Percentiles rank a stretch among this genome's conserved stretches.
Conservation (phyloP, 345 rosid genomes). For the Trapa incisa region DNA sequence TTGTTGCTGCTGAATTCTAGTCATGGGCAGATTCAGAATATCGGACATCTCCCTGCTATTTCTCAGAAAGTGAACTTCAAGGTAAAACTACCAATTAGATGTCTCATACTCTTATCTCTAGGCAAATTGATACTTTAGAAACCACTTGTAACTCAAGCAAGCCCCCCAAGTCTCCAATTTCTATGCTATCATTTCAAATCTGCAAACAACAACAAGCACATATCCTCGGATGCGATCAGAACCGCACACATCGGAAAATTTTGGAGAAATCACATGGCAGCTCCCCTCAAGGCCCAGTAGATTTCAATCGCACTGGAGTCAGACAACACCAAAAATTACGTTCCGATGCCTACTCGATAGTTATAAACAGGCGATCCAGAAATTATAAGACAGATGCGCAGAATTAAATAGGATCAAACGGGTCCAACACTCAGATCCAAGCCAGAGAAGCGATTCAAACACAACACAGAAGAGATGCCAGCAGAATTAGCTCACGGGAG, state of each 20-base stretch:
- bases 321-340: not conserved
- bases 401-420: not conserved
- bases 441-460: slow-evolving; percentile 1
- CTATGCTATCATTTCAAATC: not conserved
- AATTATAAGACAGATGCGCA: not conserved
- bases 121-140: not conserved
- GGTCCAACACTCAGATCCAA: not conserved
- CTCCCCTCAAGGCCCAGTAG: not conserved
- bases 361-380: not conserved
- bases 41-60: not conserved
- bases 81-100: not conserved
- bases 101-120: not conserved
- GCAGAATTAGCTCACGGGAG: not conserved
- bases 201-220: not conserved
- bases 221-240: not conserved
- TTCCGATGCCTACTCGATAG: not conserved
- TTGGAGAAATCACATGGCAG: not conserved
- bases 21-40: not conserved
- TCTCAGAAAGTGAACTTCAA: not conserved
- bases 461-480: not conserved
- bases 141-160: not conserved
- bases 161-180: not conserved
- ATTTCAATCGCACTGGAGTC: not conserved
- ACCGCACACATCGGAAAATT: not conserved
- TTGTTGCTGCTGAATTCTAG: not conserved